Percentiles rank a stretch among this genome's conserved stretches.
phyloP scores from a whole-genome alignment of 768 basidiomycete genomes.

The Flagelloscypha sp. region DNA sequence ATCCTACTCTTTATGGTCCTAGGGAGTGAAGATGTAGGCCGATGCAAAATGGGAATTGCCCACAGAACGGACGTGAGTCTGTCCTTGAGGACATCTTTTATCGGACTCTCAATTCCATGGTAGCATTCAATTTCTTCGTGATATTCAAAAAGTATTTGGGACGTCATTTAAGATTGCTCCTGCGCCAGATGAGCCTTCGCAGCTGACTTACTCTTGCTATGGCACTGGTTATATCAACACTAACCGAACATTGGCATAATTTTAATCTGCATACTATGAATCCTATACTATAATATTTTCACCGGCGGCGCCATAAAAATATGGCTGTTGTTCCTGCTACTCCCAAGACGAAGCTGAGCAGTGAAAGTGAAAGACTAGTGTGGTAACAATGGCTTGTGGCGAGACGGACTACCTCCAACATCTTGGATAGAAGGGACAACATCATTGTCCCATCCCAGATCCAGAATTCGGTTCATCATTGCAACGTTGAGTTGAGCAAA shows the following conservation, averaged over 20 bases:
- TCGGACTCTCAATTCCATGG: no score
- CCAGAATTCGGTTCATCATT: conserved; percentile 57
- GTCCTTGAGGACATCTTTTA: not conserved
- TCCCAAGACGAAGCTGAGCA: conserved; percentile 2
- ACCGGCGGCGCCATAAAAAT: no score
- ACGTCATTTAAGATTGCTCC: conserved; percentile 87
- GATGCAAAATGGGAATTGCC: conserved; percentile 80
- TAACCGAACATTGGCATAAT: conserved; percentile 65
- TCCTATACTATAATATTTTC: no score
- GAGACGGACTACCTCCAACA: conserved; percentile 23
- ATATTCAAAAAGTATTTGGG: conserved; percentile 75
- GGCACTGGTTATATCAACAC: conserved; percentile 89
- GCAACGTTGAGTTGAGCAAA: conserved; percentile 61
- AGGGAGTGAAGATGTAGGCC: conserved; percentile 95
- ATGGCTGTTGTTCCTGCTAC: no score
- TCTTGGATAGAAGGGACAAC: conserved; percentile 36
- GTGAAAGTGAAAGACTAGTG: conserved; percentile 1
- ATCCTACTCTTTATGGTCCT: conserved; percentile 87
- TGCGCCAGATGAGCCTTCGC: conserved; percentile 44
- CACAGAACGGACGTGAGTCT: conserved; percentile 58
- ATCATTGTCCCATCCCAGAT: conserved; percentile 80
- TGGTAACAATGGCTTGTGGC: conserved; percentile 9
- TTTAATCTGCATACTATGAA: not conserved
- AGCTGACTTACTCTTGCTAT: conserved; percentile 82
- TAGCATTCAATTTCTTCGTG: conserved; percentile 89